Evolutionary conservation across 352 stramenopile species (phyloP).

Genomic region (Thalassiosira sp.): DNA sequence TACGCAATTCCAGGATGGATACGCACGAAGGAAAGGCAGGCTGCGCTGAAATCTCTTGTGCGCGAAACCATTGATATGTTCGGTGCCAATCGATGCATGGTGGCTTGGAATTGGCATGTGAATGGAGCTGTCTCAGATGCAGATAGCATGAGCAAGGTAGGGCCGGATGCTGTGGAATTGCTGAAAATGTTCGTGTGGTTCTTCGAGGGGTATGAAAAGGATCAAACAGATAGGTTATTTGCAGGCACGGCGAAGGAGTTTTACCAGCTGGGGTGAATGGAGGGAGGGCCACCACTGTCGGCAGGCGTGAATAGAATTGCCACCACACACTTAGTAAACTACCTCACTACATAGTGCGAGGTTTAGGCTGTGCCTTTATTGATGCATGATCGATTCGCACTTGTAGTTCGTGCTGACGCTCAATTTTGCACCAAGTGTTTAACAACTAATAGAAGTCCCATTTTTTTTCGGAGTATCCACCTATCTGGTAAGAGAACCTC

Average conservation of each 20-base stretch:
- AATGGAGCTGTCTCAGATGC: slow-evolving; percentile 66
- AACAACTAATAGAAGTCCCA: no score
- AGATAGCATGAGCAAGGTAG: slow-evolving; percentile 59
- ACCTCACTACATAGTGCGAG: no score
- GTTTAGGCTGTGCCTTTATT: no score
- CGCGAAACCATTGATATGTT: slow-evolving; percentile 77
- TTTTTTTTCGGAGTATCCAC: no score
- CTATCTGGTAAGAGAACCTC: no score
- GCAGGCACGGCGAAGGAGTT: slow-evolving; percentile 62
- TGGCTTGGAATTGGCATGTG: slow-evolving; percentile 80
- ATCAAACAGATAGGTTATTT: slow-evolving; percentile 63
- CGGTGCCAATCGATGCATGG: slow-evolving; percentile 76
- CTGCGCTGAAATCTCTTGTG: slow-evolving; percentile 66
- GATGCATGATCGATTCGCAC: no score
- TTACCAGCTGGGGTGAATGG: slow-evolving; percentile 47
- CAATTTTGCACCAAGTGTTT: no score
- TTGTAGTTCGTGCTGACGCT: no score
- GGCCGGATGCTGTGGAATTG: slow-evolving; percentile 64
- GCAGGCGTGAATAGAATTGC: no score
- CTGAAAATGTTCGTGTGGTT: slow-evolving; percentile 54
- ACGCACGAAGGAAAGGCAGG: slow-evolving; percentile 48
- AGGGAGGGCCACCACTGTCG: no score
- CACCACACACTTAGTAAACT: no score
- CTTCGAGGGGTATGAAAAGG: slow-evolving; percentile 59
- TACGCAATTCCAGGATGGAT: slow-evolving; percentile 79